Conservation (phyloP, 306 rosid species). For the Quercus cerris region DNA sequence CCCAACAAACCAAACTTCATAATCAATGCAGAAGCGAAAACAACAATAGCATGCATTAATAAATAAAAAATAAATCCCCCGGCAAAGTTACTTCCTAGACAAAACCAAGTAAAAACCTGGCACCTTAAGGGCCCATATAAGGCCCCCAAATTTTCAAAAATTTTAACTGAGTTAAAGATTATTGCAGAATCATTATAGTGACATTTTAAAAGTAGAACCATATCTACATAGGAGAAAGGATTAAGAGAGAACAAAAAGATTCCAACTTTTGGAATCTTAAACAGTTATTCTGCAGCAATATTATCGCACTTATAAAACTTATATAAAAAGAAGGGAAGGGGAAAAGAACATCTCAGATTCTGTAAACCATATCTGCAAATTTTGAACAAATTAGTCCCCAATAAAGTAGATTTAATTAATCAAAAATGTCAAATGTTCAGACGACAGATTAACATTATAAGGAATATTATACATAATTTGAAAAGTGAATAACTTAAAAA, state of each 20-base stretch:
- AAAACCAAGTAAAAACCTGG: background rate
- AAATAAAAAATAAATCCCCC: background rate
- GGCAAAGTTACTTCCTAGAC: background rate
- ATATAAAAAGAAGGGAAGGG: background rate
- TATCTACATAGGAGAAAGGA: background rate
- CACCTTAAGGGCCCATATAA: background rate
- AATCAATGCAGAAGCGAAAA: background rate
- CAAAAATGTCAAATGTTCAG: conserved; percentile 5
- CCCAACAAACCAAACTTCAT: background rate
- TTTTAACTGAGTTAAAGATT: background rate
- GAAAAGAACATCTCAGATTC: conserved; percentile 17
- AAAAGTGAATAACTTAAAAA: background rate
- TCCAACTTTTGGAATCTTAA: conserved; percentile 2
- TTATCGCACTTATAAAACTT: background rate
- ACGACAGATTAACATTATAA: background rate
- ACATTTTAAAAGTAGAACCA: background rate
- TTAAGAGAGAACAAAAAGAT: background rate
- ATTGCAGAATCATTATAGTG: background rate
- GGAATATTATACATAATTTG: background rate
- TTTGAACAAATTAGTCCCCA: background rate
- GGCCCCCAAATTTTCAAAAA: background rate
- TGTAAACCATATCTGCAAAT: background rate
- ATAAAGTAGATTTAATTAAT: background rate
- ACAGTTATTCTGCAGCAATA: background rate
- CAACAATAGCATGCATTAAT: background rate